Conservation (phyloP, 495 filamentous ascomycete genomes). For the Penicillium coprophilum region DNA sequence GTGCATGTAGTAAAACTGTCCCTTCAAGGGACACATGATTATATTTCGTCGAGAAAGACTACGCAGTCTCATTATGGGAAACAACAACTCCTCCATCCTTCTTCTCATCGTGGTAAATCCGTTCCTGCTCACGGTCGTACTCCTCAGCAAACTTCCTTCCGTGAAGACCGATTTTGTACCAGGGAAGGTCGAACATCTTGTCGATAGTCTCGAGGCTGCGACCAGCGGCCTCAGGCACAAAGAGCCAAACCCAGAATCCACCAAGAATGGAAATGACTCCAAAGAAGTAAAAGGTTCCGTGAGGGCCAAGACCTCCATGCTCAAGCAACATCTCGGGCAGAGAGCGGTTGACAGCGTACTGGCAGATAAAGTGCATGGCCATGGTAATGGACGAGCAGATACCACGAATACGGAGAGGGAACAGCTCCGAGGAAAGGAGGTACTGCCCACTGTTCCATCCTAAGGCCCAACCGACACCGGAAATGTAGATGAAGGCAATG, state of each 20-base stretch:
- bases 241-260: conserved; percentile 49
- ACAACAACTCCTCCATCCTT: conserved; percentile 1
- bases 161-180: conserved; percentile 54
- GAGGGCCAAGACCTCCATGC: conserved; percentile 3
- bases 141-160: conserved; percentile 28
- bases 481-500: conserved; percentile 19
- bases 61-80: conserved; percentile 2
- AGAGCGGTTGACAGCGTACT: conserved; percentile 42
- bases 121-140: conserved; percentile 4
- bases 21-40: background rate
- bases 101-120: conserved; percentile 5
- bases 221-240: conserved; percentile 23
- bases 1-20: background rate
- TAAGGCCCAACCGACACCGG: conserved; percentile 19
- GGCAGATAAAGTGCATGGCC: conserved; percentile 58
- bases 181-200: conserved; percentile 57
- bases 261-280: conserved; percentile 48
- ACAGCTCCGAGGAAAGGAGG: conserved; percentile 15
- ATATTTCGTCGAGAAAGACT: background rate
- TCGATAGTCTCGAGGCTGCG: conserved; percentile 47
- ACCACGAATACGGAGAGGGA: conserved; percentile 16
- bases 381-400: conserved; percentile 19
- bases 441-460: conserved; percentile 24
- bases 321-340: conserved; percentile 9
- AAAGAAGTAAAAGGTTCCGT: conserved; percentile 9